Evolutionary conservation across 2,329 filamentous ascomycete genomes (phyloP), one percentile per base, ranked within the genome.

Genomic region (Ciborinia camelliae): DNA sequence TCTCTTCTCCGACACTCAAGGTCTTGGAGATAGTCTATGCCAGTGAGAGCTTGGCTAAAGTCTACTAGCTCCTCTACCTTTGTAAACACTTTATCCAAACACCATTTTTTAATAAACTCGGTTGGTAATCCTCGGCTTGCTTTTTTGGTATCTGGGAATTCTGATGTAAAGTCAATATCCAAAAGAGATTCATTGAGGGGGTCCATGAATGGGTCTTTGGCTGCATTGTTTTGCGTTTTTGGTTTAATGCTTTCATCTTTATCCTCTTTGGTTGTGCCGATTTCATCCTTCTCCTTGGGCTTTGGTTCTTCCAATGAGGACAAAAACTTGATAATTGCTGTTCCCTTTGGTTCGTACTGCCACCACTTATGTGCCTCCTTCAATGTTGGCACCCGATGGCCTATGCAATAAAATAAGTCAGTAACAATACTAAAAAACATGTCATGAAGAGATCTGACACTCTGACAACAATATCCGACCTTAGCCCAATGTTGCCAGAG

Each of bases 21-120:
- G 50, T 72, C 68, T 5, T 70, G 62, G 12, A 75, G 62, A 45
- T 73, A 75, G 51, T 75, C 73, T 26, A 75, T 52, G 2, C 60
- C 69, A 2, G 65, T 68, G 10, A 74, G 54, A 12, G 69, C 68
- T 53, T 69, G 68, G 23, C 37, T 47, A 51, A 73, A 73, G 14
- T 71, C 61, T 0, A 66, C 71, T n/a, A 47, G 20, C 10, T 69
- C 65, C 26, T 67, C 41, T 39, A 69, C 69, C 5, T 71, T 57
- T n/a, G 61, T 39, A 41, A 72, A 72, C 10, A 65, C 65, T 28
- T 65, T 65, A 4, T 71, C 57, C 14, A 71, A 58, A 45, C 67
- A 70, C 26, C 71, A 65, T 26, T 66, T 58, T 23, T 55, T 32
- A 9, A 73, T 60, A 9, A 71, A 68, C 2, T 53, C 26, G 5